Evolutionary conservation across 192 early-diverging fungal species (phyloP), one percentile per base, ranked within the genome.

Genomic region (Podochytrium sp.): DNA sequence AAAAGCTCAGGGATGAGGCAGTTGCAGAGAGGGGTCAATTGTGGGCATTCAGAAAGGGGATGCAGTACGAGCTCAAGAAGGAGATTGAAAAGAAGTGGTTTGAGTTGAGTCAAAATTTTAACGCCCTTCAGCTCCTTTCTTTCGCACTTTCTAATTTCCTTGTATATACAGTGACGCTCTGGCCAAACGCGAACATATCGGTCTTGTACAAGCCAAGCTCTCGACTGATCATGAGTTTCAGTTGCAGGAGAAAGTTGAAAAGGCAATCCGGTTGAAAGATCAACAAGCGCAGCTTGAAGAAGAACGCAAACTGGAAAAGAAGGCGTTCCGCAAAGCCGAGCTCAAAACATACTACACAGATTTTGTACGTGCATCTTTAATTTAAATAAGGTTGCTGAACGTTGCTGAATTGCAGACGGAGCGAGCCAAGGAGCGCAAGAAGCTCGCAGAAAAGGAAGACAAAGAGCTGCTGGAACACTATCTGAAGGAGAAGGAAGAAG

Each of bases 51-150:
- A 12, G 78, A 32, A 85, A 85, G 55, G 38, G 62, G 14, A 10
- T 49, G 6, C 83, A 85, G 64, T 37, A 41, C 18, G 49, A 41
- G 29, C 67, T 71, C 56, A 80, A 79, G 57, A 78, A 80, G 47
- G 63, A 73, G 37, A 34, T 81, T 25, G 78, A 82, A 71, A 55
- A 42, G 38, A 61, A 79, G 71, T 74, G 78, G 74, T 72, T 74
- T 55, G 42, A 55, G 83, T 85, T 49, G 50, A 76, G 49, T 62
- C 6, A 37, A 18, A n/a, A n/a, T n/a, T 73, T n/a, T n/a, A n/a
- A n/a, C n/a, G n/a, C n/a, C n/a, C n/a, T n/a, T n/a, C n/a, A n/a
- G n/a, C n/a, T n/a, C n/a, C n/a, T n/a, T 39, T 23, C 35, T 14
- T 5, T 2, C 2, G 50, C 30, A 5, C 23, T 25, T 14, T 33